Evolutionary conservation across 331 rosid genomes (phyloP).

Genomic region (Arachis monticola): DNA sequence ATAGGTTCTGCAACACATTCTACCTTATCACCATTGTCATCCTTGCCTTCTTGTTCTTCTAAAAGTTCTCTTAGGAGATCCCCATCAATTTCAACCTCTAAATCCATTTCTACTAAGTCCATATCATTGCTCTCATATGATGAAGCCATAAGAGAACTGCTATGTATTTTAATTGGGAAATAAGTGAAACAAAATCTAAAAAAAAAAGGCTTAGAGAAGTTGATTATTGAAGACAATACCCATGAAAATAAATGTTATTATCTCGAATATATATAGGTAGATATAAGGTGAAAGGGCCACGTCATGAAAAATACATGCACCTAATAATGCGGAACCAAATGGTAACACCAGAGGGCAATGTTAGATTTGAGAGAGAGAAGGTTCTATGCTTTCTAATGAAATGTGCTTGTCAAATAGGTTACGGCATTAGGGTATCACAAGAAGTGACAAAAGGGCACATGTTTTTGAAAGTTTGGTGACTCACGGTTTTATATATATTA

Average conservation of each 20-base stretch:
- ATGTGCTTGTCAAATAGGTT: conserved; percentile 34
- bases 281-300: conserved; percentile 25
- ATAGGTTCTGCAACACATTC: conserved; percentile 24
- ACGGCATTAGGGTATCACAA: conserved; percentile 42
- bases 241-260: conserved; percentile 31
- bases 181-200: neutral
- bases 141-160: conserved; percentile 45
- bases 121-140: conserved; percentile 38
- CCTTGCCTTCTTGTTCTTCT: conserved; percentile 48
- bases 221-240: neutral
- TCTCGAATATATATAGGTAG: conserved; percentile 25
- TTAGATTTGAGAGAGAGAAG: conserved; percentile 25
- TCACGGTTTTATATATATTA: conserved; percentile 30
- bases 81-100: conserved; percentile 71
- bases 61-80: conserved; percentile 63
- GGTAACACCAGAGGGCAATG: conserved; percentile 35
- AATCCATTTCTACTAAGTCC: conserved; percentile 48
- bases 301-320: conserved; percentile 56
- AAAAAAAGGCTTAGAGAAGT: neutral
- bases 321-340: conserved; percentile 50
- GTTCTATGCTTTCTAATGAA: conserved; percentile 17
- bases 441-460: conserved; percentile 36
- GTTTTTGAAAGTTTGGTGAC: conserved; percentile 26
- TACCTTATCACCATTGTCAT: neutral
- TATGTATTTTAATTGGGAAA: neutral